These are phyloP conservation scores for Themeda triandra DNA, from an alignment of 176 grass and related monocot species.

Conservation along the genomic window DNA sequence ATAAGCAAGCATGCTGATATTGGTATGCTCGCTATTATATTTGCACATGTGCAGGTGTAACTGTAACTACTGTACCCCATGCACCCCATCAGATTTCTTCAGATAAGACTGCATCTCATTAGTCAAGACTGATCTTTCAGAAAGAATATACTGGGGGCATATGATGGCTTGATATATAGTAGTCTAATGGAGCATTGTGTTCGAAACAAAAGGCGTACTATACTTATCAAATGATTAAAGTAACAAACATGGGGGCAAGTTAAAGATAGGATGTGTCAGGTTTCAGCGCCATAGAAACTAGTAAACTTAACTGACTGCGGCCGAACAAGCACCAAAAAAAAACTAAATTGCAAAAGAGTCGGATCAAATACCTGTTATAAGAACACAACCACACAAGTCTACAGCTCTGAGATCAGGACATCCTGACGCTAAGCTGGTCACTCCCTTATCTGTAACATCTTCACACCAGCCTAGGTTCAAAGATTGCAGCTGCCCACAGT, in stretches of 20 bases:
- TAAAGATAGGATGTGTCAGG: neutral
- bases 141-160: neutral
- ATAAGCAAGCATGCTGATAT: neutral
- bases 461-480: conserved; percentile 87
- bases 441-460: conserved; percentile 59
- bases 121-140: neutral
- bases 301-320: neutral
- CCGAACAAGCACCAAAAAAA: neutral
- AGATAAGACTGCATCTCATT: neutral
- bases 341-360: neutral
- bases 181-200: neutral
- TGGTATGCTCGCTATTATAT: neutral
- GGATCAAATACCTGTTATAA: conserved; percentile 67
- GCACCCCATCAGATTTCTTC: neutral
- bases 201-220: neutral
- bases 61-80: neutral
- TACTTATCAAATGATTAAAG: neutral
- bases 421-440: conserved; percentile 67
- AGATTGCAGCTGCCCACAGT: conserved; percentile 56
- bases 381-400: conserved; percentile 80
- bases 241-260: neutral
- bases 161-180: neutral
- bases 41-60: neutral
- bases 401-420: conserved; percentile 78
- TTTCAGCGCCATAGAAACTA: neutral